Evolutionary conservation across 2,329 filamentous ascomycete genomes (phyloP), one percentile per base, ranked within the genome.

Genomic region (Neofusicoccum ribis): DNA sequence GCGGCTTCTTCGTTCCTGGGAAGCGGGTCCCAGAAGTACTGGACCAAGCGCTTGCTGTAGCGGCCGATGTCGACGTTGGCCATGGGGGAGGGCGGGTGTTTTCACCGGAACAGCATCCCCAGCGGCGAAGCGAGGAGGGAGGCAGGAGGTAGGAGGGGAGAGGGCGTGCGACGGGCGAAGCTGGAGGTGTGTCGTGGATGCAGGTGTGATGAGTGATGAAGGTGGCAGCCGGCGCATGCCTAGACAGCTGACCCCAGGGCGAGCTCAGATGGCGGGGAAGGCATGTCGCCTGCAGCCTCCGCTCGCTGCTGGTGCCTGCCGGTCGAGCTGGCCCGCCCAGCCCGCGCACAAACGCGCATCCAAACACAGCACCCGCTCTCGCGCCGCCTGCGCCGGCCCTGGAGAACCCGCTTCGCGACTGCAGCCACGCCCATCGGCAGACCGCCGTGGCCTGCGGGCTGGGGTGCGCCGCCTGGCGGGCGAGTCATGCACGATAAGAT

Each of bases 1-100:
- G 85, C 83, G 66, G 80, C 76, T 65, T 88, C 83, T 74, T 96
- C 89, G 79, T 97, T 97, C 68, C 86, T 87, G 5, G 93, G 93
- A 69, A 93, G 89, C 0, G 93, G 92, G 71, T 97, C 93, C 90
- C 93, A 97, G 73, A 98, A 89, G 80, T 91, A 92, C 79, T 94
- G 91, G 67, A 97, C 89, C 71, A 97, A 88, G 68, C 91, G 90
- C 78, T 92, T 91, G 72, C 80, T 79, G 74, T 89, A 88, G 70
- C 91, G 89, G 70, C 91, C 87, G 67, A 96, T 82, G 73, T 96
- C 91, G 64, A 91, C 86, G 65, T 85, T 88, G 72, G 84, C 84
- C 87, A 90, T 88, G 70, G 66, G 72, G 66, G 47, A 50, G 59
- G 63, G 56, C 37, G 27, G 43, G 51, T 31, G 34, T 34, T 15